phyloP scores from a whole-genome alignment of 345 rosid species.

The Hibiscus mutabilis region DNA sequence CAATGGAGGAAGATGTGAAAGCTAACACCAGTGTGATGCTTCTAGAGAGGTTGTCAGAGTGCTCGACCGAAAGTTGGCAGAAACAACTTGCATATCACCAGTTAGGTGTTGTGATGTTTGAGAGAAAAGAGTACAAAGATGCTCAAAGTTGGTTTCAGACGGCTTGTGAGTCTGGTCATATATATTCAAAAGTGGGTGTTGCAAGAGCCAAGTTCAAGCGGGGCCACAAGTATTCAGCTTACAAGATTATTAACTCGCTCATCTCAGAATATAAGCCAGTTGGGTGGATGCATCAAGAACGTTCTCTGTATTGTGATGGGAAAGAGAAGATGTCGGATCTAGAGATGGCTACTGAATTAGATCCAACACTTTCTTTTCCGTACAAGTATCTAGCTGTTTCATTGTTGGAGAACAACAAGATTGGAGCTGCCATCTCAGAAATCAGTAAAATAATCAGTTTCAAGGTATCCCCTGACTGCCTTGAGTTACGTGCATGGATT shows the following conservation, averaged over 20 bases:
- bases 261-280: conserved; percentile 46
- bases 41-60: conserved; percentile 68
- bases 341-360: conserved; percentile 60
- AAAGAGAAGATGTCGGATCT: conserved; percentile 69
- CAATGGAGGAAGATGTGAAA: conserved; percentile 74
- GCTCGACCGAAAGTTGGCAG: conserved; percentile 65
- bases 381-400: conserved; percentile 72
- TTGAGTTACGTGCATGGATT: conserved; percentile 89
- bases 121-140: conserved; percentile 76
- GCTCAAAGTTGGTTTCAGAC: conserved; percentile 75
- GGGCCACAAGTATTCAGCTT: conserved; percentile 80
- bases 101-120: conserved; percentile 83
- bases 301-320: conserved; percentile 72
- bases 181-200: conserved; percentile 58
- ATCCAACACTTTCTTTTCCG: conserved; percentile 84
- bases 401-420: conserved; percentile 58
- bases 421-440: conserved; percentile 65
- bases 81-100: conserved; percentile 82
- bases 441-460: conserved; percentile 73
- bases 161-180: conserved; percentile 65
- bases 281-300: conserved; percentile 93
- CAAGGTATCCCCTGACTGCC: conserved; percentile 73
- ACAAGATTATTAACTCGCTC: conserved; percentile 65
- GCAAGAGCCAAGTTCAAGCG: conserved; percentile 85
- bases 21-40: conserved; percentile 86